Evolutionary conservation across 768 basidiomycete species (phyloP).

Genomic region (Trametes punicea): DNA sequence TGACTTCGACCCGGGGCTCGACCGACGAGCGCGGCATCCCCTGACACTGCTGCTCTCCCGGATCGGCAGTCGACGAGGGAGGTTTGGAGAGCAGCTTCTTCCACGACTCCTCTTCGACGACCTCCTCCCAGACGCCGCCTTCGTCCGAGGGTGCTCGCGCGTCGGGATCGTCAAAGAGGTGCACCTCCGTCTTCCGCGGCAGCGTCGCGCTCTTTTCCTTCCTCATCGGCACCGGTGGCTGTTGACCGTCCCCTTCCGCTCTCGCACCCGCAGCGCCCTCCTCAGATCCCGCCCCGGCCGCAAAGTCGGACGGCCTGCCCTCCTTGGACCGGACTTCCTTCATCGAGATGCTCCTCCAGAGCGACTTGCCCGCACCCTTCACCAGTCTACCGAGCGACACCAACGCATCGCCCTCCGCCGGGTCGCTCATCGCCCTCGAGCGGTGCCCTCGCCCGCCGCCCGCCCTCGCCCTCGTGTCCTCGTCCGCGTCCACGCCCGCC

Average conservation of each 20-base stretch:
- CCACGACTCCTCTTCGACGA: constrained; percentile 12
- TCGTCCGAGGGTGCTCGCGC: background rate
- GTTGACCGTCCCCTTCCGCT: background rate
- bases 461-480: background rate
- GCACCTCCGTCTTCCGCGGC: constrained; percentile 11
- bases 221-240: background rate
- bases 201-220: background rate
- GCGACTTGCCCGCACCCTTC: constrained; percentile 25
- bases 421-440: constrained; percentile 13
- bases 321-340: constrained; percentile 16
- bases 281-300: background rate
- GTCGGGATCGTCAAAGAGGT: constrained; percentile 7
- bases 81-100: constrained; percentile 5
- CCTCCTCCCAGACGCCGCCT: constrained; percentile 21
- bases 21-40: background rate
- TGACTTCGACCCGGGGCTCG: background rate
- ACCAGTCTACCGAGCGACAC: constrained; percentile 26
- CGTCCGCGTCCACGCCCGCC: constrained; percentile 15
- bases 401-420: constrained; percentile 24
- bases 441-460: background rate
- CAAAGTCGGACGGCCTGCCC: background rate
- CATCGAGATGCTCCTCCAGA: constrained; percentile 26
- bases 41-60: background rate
- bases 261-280: background rate
- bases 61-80: background rate